Evolutionary conservation across 768 basidiomycete species (phyloP).

Genomic region (Pleurotus salmoneostramineus): DNA sequence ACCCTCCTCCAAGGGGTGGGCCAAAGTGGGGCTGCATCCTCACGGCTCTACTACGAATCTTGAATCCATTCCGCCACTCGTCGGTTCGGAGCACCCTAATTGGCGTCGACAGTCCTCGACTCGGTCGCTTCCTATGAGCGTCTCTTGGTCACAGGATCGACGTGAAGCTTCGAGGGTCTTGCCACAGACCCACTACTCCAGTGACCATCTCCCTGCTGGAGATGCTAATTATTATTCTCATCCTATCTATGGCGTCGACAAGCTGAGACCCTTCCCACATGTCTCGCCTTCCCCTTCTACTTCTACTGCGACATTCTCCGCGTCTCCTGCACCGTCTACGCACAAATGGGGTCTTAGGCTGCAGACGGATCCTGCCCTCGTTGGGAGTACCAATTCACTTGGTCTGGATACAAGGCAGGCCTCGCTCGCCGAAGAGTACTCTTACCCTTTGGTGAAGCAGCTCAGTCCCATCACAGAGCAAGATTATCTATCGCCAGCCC

Average conservation of each 20-base stretch:
- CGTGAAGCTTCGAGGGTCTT: background rate
- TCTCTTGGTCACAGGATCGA: slow-evolving; percentile 28
- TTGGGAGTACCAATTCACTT: slow-evolving; percentile 38
- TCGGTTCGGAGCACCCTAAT: background rate
- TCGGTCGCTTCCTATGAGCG: slow-evolving; percentile 30
- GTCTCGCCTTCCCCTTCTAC: slow-evolving; percentile 18
- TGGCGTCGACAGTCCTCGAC: slow-evolving; percentile 17
- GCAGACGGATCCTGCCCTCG: slow-evolving; percentile 20
- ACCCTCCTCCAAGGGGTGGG: slow-evolving; percentile 3
- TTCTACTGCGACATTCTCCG: slow-evolving; percentile 6
- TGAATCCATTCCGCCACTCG: background rate
- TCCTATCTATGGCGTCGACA: background rate
- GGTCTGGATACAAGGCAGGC: slow-evolving; percentile 28
- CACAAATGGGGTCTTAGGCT: slow-evolving; percentile 26
- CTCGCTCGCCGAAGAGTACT: slow-evolving; percentile 28
- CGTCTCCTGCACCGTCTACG: slow-evolving; percentile 16
- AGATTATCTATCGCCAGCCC: slow-evolving; percentile 54
- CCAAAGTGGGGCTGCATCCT: background rate
- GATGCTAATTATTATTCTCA: background rate
- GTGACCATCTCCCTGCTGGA: background rate
- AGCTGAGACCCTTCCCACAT: background rate
- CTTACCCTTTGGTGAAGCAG: slow-evolving; percentile 40
- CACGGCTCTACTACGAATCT: background rate
- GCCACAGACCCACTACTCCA: background rate
- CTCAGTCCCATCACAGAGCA: slow-evolving; percentile 67